A percentile compares a stretch with the other conserved stretches of the same genome.
phyloP scores from a whole-genome alignment of 148 eudicot genomes.

The Rhododendron ferrugineum region DNA sequence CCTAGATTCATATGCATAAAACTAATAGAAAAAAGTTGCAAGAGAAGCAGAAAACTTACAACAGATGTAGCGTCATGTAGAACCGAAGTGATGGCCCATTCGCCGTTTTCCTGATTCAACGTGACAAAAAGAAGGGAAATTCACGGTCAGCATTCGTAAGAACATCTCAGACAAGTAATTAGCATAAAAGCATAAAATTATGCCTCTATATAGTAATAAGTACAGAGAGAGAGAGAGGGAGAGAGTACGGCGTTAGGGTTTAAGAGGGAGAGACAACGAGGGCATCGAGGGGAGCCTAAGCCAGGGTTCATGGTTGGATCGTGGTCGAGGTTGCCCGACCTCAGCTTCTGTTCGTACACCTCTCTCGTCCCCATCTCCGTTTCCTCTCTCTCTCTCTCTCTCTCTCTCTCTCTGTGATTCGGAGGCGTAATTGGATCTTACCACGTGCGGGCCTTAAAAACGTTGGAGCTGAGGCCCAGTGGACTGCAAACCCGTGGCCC shows the following conservation, averaged over 20 bases:
- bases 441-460: not conserved
- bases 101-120: conserved; percentile 39
- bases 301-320: conserved; percentile 85
- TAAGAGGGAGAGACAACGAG: conserved; percentile 69
- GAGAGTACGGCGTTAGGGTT: conserved; percentile 34
- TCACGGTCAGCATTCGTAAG: not conserved
- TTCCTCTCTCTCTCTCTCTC: not conserved
- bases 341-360: conserved; percentile 72
- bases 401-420: not conserved
- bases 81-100: conserved; percentile 64
- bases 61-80: conserved; percentile 67
- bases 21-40: not conserved
- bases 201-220: not conserved
- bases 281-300: conserved; percentile 72
- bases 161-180: conserved; percentile 14
- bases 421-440: not conserved
- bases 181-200: not conserved
- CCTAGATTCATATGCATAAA: not conserved
- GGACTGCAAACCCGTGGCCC: not conserved
- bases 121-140: not conserved
- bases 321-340: conserved; percentile 51
- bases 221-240: not conserved
- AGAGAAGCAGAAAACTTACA: conserved; percentile 26
- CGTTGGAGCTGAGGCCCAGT: not conserved
- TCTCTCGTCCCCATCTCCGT: conserved; percentile 70